These are phyloP conservation scores for Zymoseptoria brevis DNA, from an alignment of 2,329 filamentous ascomycete genomes.

Conservation along the genomic window DNA sequence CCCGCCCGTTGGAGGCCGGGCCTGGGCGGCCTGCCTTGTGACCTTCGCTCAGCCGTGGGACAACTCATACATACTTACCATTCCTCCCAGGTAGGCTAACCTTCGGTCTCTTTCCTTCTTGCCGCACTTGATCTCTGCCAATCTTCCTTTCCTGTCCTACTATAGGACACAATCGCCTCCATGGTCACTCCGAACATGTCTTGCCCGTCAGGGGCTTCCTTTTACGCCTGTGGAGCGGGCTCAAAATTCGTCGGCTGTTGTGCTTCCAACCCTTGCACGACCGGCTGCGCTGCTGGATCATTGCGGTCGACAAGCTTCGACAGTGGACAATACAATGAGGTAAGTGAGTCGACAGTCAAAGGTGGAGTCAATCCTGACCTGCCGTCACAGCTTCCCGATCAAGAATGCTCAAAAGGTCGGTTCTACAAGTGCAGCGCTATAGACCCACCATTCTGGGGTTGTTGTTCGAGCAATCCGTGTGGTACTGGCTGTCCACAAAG, in stretches of 20 bases:
- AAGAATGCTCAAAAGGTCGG: slow-evolving; percentile 7
- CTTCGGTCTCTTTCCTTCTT: background rate
- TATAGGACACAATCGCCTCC: background rate
- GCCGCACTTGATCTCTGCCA: background rate
- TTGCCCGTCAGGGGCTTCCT: slow-evolving; percentile 7
- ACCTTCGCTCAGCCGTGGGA: background rate
- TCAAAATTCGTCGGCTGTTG: slow-evolving; percentile 11
- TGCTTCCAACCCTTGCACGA: slow-evolving; percentile 8
- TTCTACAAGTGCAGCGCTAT: slow-evolving; percentile 10
- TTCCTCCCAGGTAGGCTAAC: background rate
- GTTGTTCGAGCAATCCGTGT: slow-evolving; percentile 6
- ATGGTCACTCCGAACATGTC: slow-evolving; percentile 9
- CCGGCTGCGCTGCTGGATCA: slow-evolving; percentile 8
- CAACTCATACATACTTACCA: background rate
- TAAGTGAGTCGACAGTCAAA: background rate
- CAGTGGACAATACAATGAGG: slow-evolving; percentile 6
- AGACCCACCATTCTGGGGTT: slow-evolving; percentile 11
- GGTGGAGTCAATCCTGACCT: background rate
- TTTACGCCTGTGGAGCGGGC: slow-evolving; percentile 12
- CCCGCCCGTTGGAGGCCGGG: too few species aligned
- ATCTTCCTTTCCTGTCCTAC: background rate
- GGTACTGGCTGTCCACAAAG: slow-evolving; percentile 4
- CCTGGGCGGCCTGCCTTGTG: background rate
- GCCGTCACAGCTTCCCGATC: slow-evolving; percentile 4
- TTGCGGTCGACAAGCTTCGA: slow-evolving; percentile 9